phyloP scores from a whole-genome alignment of 495 filamentous ascomycete species.

The Extremus antarcticus region DNA sequence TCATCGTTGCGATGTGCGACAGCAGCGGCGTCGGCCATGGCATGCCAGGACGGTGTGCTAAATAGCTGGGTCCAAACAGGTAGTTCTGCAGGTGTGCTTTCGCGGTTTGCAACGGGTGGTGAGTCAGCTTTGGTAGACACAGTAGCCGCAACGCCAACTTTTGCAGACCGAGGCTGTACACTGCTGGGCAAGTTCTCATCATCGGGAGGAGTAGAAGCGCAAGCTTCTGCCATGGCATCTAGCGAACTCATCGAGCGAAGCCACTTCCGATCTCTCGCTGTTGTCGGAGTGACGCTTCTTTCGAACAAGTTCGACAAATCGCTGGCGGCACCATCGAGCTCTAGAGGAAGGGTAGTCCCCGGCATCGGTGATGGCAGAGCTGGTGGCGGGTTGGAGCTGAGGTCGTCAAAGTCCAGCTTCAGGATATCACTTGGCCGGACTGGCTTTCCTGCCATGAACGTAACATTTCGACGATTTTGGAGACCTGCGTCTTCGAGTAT shows the following conservation, averaged over 20 bases:
- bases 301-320: slow-evolving; percentile 4
- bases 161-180: too few relatives aligned
- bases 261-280: background rate
- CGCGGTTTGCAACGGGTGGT: too few relatives aligned
- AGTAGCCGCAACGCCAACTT: too few relatives aligned
- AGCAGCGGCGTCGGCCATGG: background rate
- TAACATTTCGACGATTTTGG: background rate
- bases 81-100: too few relatives aligned
- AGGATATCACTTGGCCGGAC: background rate
- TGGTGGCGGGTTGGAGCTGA: background rate
- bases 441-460: background rate
- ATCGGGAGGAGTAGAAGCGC: background rate
- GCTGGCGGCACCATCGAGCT: slow-evolving; percentile 3
- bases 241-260: slow-evolving; percentile 3
- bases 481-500: background rate
- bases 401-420: background rate
- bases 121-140: background rate
- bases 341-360: slow-evolving; percentile 4
- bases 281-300: slow-evolving; percentile 3
- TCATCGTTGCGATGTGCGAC: background rate
- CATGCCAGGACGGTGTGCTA: slow-evolving; percentile 3
- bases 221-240: slow-evolving; percentile 6
- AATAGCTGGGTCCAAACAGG: background rate
- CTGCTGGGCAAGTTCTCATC: too few relatives aligned
- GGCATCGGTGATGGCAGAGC: slow-evolving; percentile 11